Conservation (phyloP, 2,329 filamentous ascomycete genomes). For the Pseudogymnoascus sp. region DNA sequence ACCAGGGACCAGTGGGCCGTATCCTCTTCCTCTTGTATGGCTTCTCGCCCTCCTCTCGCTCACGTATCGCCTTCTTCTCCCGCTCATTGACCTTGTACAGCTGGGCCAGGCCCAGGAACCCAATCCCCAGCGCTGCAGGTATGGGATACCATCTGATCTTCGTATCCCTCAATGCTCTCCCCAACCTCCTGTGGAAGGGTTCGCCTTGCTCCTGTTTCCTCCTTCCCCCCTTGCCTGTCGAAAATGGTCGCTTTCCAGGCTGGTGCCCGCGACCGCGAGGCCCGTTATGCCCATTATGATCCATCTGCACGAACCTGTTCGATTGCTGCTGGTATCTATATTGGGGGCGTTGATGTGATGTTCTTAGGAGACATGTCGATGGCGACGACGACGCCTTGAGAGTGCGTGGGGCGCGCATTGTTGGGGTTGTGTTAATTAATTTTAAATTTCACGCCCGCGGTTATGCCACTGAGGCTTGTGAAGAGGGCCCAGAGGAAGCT, state of each 20-base stretch:
- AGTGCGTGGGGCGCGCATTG: constrained; percentile 4
- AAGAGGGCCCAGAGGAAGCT: neutral
- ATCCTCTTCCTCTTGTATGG: constrained; percentile 44
- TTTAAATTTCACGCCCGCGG: constrained; percentile 3
- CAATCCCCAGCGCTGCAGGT: constrained; percentile 59
- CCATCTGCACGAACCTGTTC: constrained; percentile 1
- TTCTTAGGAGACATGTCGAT: neutral
- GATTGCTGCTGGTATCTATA: neutral
- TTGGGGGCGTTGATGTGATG: constrained; percentile 4
- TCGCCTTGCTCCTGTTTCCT: constrained; percentile 2
- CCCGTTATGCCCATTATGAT: neutral
- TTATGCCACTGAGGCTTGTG: constrained; percentile 6
- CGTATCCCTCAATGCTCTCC: constrained; percentile 51
- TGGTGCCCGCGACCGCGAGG: neutral
- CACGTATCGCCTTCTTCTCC: constrained; percentile 33
- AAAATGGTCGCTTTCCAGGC: constrained; percentile 14
- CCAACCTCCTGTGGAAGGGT: constrained; percentile 44
- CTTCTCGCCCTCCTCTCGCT: constrained; percentile 28
- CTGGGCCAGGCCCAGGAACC: constrained; percentile 56
- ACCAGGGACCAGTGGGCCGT: constrained; percentile 60
- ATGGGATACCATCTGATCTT: constrained; percentile 67
- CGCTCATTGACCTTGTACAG: constrained; percentile 51
- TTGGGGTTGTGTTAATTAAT: neutral
- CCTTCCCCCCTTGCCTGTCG: constrained; percentile 21
- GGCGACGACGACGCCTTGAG: neutral